Evolutionary conservation across 805 yeast species (phyloP), one percentile per base, ranked within the genome.

Genomic region (Candida takata): DNA sequence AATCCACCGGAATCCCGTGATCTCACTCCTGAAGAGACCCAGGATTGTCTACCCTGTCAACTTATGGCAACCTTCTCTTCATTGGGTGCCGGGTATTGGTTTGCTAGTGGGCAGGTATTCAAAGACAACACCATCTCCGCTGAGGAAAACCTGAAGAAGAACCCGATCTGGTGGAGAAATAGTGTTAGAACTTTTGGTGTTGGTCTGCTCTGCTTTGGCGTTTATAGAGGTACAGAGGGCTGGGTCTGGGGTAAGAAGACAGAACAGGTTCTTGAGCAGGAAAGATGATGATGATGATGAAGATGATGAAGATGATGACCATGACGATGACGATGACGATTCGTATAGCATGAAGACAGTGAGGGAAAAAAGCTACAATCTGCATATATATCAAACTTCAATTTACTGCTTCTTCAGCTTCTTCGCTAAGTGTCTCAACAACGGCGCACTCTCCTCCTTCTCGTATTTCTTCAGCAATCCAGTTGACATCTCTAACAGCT

Each of bases 11-110:
- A 44, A 12, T 42, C 54, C 12, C 36, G 58, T 7, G 57, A 53
- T 14, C 36, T 53, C 16, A 51, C 51, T 3, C 68, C 67, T 17
- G 70, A 67, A 40, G 65, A 65, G 34, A 46, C 58, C 27, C 62
- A 62, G 40, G 78, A 72, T 44, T 84, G 95, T 50, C 45, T 79
- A 2, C 76, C 82, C 3, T 84, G 95, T 49, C 81, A 82, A 41
- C 54, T 76, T 1, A 72, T 80, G 64, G 80, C 82, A 30, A 67
- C 85, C 1, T 49, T 69, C 8, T 69, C 77, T 13, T 66, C 79
- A 19, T 38, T 79, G 1, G 74, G 65, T 4, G 79, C 79, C 5
- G 94, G 92, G 17, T 52, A 67, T 0, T 83, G 79, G 55, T 65
- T 83, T 40, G 65, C 70, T 13, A 60, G 78, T 14, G 82, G 84